These are phyloP conservation scores for Mycena albidolilacea DNA, from an alignment of 768 basidiomycete genomes.

Conservation along the genomic window DNA sequence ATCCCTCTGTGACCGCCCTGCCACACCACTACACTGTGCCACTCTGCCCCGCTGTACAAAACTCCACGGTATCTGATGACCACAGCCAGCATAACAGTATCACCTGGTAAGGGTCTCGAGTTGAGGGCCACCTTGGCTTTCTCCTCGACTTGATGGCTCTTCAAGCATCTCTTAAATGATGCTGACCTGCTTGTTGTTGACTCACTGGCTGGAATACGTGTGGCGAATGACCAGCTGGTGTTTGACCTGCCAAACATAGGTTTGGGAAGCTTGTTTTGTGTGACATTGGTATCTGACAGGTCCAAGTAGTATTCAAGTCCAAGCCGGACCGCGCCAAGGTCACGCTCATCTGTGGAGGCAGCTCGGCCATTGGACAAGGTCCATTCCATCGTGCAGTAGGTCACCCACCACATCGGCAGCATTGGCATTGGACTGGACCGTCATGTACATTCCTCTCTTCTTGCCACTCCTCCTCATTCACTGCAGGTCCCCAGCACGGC, in stretches of 20 bases:
- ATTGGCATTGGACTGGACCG: too few relatives aligned
- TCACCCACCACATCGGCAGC: constrained; percentile 86
- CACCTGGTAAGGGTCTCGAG: not conserved
- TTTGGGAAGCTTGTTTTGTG: constrained; percentile 45
- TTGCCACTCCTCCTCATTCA: too few relatives aligned
- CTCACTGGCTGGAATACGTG: constrained; percentile 80
- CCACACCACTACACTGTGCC: too few relatives aligned
- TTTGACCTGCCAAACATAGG: constrained; percentile 83
- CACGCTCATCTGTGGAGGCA: constrained; percentile 86
- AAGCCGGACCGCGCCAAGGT: constrained; percentile 76
- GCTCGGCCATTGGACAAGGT: constrained; percentile 58
- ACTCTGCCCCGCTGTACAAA: too few relatives aligned
- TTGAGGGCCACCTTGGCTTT: constrained; percentile 7
- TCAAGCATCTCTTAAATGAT: constrained; percentile 86
- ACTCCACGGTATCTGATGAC: too few relatives aligned
- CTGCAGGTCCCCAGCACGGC: too few relatives aligned
- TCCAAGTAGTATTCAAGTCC: constrained; percentile 75
- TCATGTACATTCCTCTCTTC: too few relatives aligned
- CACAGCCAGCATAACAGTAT: too few relatives aligned
- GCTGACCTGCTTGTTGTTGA: constrained; percentile 82
- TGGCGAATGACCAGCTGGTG: constrained; percentile 78
- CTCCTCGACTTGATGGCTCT: constrained; percentile 32
- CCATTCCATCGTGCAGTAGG: constrained; percentile 1
- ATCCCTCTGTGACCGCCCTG: too few relatives aligned
- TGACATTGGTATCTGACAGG: constrained; percentile 33